Evolutionary conservation across 179 eudicot genomes (phyloP), one percentile per base, ranked within the genome.

Genomic region (Silene vulgaris): DNA sequence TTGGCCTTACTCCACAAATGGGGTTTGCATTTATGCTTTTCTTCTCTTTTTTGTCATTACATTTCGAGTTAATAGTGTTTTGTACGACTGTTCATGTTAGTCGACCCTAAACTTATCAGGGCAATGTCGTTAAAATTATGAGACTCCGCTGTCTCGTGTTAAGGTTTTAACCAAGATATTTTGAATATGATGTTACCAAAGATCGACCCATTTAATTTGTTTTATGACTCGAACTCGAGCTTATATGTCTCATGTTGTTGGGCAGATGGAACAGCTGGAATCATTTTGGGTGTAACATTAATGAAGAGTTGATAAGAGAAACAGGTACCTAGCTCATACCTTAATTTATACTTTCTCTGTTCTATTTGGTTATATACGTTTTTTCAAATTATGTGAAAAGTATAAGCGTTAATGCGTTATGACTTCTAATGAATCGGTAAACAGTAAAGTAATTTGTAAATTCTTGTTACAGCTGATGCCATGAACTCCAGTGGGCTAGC

Each of bases 191-290:
- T 7, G n/a, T 11, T 52, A 52, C 17, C 17, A 52, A 52, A 11
- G 4, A 14, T 30, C 35, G 35, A 30, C 35, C 35, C 26, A 1
- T 26, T 63, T 26, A 6, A 12, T 14, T 45, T 45, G 52, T 14
- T 30, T 0, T 28, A 28, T 0, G 29, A 14, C 32, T 64, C 2
- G 3, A 23, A 64, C 21, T 8, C 6, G 23, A 23, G 65, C 23
- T 29, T 16, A 16, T 19, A 50, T 65, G 19, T 35, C 12, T 54
- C 20, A 14, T 63, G 1, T 20, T 21, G 63, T 9, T 69, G 11
- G 5, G 35, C 82, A 89, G 93, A 62, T 89, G 93, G 93, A 89
- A 87, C 75, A 89, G 93, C 76, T 89, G 90, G 90, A 89, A 89
- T 67, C 93, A 86, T 59, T 89, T 86, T 73, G 65, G 48, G 0